Evolutionary conservation across 2,329 filamentous ascomycete species (phyloP).

Genomic region (Paecilomyces dactylethromorphus): DNA sequence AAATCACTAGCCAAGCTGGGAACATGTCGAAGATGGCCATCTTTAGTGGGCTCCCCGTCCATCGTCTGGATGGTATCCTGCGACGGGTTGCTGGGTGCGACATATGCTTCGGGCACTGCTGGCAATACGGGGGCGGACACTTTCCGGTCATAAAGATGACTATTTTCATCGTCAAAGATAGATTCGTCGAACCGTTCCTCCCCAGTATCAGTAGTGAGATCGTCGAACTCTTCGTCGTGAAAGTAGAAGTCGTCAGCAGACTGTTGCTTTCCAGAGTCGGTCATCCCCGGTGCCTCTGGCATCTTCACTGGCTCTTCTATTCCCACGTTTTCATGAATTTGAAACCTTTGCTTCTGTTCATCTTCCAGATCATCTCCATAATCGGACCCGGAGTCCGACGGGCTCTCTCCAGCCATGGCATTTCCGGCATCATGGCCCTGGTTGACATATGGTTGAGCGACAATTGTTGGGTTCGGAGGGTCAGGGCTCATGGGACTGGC

Average conservation of each 20-base stretch:
- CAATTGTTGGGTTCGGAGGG: conserved; percentile 8
- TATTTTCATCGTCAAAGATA: conserved; percentile 42
- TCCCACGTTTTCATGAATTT: background rate
- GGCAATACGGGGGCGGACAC: conserved; percentile 7
- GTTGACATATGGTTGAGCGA: background rate
- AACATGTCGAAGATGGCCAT: conserved; percentile 23
- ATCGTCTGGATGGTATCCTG: conserved; percentile 9
- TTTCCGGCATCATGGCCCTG: background rate
- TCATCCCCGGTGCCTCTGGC: background rate
- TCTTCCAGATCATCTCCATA: background rate
- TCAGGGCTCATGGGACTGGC: conserved; percentile 25
- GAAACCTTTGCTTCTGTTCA: background rate
- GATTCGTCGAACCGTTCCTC: conserved; percentile 40
- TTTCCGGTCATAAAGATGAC: conserved; percentile 37
- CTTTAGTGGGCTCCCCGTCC: conserved; percentile 2
- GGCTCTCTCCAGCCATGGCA: background rate
- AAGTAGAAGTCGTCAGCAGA: conserved; percentile 38
- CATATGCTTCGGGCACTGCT: conserved; percentile 1
- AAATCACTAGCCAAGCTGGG: conserved; percentile 31
- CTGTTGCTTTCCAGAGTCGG: conserved; percentile 5
- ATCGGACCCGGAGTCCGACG: background rate
- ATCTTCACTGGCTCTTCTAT: background rate
- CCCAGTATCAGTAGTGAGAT: conserved; percentile 25
- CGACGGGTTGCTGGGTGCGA: conserved; percentile 2
- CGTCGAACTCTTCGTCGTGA: conserved; percentile 41